Evolutionary conservation across 2,329 filamentous ascomycete genomes (phyloP).

Genomic region (Didymellaceae sp.): DNA sequence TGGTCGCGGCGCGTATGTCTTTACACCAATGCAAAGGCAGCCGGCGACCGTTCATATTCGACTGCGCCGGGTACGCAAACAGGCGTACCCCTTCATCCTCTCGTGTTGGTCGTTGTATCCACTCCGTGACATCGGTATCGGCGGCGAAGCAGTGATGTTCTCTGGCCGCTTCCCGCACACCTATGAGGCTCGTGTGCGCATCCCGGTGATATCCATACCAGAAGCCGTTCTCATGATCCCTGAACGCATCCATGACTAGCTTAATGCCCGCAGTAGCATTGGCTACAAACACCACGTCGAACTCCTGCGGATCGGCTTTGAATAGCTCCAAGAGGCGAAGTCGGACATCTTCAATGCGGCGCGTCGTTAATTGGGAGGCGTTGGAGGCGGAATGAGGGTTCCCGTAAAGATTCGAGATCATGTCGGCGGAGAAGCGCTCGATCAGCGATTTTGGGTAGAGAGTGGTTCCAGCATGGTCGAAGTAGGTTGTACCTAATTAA

Average conservation of each 20-base stretch:
- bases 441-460: slow-evolving; percentile 80
- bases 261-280: slow-evolving; percentile 94
- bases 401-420: slow-evolving; percentile 80
- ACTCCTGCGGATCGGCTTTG: slow-evolving; percentile 78
- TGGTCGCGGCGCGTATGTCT: slow-evolving; percentile 51
- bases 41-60: slow-evolving; percentile 85
- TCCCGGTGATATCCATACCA: slow-evolving; percentile 83
- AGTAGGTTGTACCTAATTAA: slow-evolving; percentile 73
- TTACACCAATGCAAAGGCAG: slow-evolving; percentile 73
- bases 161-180: slow-evolving; percentile 72
- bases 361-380: slow-evolving; percentile 78
- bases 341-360: slow-evolving; percentile 77
- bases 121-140: slow-evolving; percentile 68
- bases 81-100: slow-evolving; percentile 48
- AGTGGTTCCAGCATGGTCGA: slow-evolving; percentile 96
- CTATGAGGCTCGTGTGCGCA: slow-evolving; percentile 86
- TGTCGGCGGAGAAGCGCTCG: slow-evolving; percentile 77
- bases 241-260: slow-evolving; percentile 78
- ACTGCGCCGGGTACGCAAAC: slow-evolving; percentile 89
- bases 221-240: slow-evolving; percentile 73
- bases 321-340: slow-evolving; percentile 76
- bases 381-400: slow-evolving; percentile 90
- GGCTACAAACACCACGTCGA: slow-evolving; percentile 88
- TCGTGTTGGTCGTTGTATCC: slow-evolving; percentile 58
- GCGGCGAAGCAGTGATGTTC: slow-evolving; percentile 69